Evolutionary conservation across 306 rosid genomes (phyloP).

Genomic region (Fragaria iinumae): DNA sequence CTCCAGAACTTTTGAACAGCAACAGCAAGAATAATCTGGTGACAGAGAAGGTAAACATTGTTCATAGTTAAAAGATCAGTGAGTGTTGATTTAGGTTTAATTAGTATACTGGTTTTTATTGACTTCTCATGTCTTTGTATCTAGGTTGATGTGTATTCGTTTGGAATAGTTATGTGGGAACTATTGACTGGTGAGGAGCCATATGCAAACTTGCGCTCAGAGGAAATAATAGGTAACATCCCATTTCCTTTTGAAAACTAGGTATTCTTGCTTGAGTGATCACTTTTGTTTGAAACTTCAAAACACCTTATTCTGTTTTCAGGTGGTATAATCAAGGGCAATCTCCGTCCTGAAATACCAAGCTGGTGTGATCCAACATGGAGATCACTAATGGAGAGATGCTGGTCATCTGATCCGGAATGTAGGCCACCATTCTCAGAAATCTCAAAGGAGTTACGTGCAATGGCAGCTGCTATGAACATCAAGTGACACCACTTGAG

Average conservation of each 20-base stretch:
- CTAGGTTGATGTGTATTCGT: conserved; percentile 39
- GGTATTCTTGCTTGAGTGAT: not conserved
- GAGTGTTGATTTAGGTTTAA: not conserved
- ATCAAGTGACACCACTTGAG: conserved; percentile 14
- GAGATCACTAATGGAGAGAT: conserved; percentile 34
- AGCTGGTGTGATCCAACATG: conserved; percentile 41
- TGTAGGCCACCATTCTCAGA: conserved; percentile 34
- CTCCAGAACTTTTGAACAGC: conserved; percentile 34
- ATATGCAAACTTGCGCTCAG: conserved; percentile 19
- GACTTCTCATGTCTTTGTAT: not conserved
- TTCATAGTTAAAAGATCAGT: not conserved
- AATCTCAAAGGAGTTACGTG: conserved; percentile 30
- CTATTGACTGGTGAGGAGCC: conserved; percentile 42
- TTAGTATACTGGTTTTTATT: not conserved
- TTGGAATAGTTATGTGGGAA: conserved; percentile 43
- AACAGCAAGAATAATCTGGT: conserved; percentile 26
- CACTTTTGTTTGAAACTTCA: not conserved
- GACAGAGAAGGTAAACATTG: conserved; percentile 30
- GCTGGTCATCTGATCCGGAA: conserved; percentile 37
- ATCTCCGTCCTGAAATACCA: conserved; percentile 33
- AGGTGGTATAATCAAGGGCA: conserved; percentile 30
- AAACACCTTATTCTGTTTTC: conserved; percentile 3
- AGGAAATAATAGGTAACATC: conserved; percentile 27
- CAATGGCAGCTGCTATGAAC: conserved; percentile 33
- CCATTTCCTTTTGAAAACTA: not conserved